Percentiles rank a stretch among this genome's conserved stretches.
Evolutionary conservation across 2,329 filamentous ascomycete species (phyloP).

Genomic region (Phoma sp.): DNA sequence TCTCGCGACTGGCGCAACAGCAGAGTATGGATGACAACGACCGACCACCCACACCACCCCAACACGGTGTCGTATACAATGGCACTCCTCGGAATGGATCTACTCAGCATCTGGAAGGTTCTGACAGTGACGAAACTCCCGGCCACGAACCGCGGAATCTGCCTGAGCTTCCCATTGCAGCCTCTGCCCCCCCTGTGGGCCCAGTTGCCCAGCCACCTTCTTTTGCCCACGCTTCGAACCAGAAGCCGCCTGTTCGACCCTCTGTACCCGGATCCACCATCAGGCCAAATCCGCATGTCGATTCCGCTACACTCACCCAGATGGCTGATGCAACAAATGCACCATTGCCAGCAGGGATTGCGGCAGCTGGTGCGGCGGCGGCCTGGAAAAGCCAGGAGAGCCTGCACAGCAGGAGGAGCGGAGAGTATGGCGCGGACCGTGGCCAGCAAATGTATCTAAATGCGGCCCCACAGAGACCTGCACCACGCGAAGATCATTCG

Average conservation of each 20-base stretch:
- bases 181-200: conserved; percentile 63
- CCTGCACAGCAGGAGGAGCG: conserved; percentile 39
- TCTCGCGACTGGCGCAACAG: conserved; percentile 50
- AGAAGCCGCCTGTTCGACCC: conserved; percentile 71
- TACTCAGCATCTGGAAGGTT: conserved; percentile 34
- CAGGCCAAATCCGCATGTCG: conserved; percentile 83
- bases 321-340: conserved; percentile 73
- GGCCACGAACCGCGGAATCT: conserved; percentile 36
- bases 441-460: conserved; percentile 39
- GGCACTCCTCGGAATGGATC: conserved; percentile 25
- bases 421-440: conserved; percentile 36
- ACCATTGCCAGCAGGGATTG: conserved; percentile 44
- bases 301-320: conserved; percentile 79
- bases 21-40: conserved; percentile 37
- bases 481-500: conserved; percentile 60
- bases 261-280: conserved; percentile 75
- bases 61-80: conserved; percentile 40
- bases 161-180: conserved; percentile 45
- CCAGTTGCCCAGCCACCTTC: conserved; percentile 80
- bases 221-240: conserved; percentile 77
- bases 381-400: conserved; percentile 49
- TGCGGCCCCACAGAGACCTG: conserved; percentile 58
- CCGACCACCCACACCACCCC: conserved; percentile 50
- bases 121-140: conserved; percentile 40
- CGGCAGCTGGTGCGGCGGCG: conserved; percentile 49